phyloP scores from a whole-genome alignment of 2,329 filamentous ascomycete species.

The Mycosphaerella sp. region DNA sequence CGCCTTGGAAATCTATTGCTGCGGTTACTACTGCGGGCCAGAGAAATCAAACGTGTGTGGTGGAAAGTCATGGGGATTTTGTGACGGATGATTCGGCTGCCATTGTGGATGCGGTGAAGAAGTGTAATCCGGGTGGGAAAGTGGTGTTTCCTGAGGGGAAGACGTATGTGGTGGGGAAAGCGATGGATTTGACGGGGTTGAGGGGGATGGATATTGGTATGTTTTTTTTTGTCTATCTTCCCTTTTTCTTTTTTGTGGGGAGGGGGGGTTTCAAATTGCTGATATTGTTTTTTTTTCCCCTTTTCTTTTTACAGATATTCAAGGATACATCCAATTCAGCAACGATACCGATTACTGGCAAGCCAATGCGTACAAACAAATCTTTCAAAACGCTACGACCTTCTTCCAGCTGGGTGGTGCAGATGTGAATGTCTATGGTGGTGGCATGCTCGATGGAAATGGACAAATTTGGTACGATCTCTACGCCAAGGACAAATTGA shows the following conservation, averaged over 20 bases:
- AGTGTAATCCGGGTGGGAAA: conserved; percentile 58
- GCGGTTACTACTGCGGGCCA: conserved; percentile 13
- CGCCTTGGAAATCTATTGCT: conserved; percentile 19
- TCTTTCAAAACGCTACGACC: conserved; percentile 59
- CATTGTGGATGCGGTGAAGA: conserved; percentile 50
- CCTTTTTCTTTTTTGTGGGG: background rate
- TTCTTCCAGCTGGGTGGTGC: conserved; percentile 62
- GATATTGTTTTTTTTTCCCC: background rate
- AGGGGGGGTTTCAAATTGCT: background rate
- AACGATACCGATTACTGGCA: conserved; percentile 65
- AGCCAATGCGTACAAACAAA: conserved; percentile 55
- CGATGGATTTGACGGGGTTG: conserved; percentile 59
- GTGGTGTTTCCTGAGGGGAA: conserved; percentile 52
- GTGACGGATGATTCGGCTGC: conserved; percentile 46
- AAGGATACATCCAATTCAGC: conserved; percentile 56
- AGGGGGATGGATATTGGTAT: conserved; percentile 56
- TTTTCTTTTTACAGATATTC: conserved; percentile 41
- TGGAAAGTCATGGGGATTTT: conserved; percentile 35
- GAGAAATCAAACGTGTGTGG: conserved; percentile 36
- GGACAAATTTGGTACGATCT: conserved; percentile 60
- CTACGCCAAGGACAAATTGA: conserved; percentile 52
- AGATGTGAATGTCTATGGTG: conserved; percentile 63
- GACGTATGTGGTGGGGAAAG: conserved; percentile 57
- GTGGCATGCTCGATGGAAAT: conserved; percentile 57
- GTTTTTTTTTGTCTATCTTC: background rate